Base-by-base conservation (phyloP, 2,329 filamentous ascomycete species). In the Thermomyces lanuginosus region DNA sequence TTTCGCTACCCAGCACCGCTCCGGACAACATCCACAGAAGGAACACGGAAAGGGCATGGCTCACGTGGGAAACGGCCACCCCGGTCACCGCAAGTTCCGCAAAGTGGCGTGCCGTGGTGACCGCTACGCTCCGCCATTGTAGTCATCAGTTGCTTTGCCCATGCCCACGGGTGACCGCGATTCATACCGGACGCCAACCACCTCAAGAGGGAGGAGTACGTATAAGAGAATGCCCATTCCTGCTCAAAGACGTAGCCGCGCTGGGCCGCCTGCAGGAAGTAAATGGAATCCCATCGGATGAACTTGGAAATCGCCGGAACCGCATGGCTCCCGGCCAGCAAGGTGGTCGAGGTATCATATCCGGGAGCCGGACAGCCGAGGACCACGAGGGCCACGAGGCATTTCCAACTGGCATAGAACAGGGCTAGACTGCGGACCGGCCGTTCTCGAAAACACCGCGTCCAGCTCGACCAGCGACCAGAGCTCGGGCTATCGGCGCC, bases 21-120 rank as follows among this genome's bases (percentile, higher is more conserved):
- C 61, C 45, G 2, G 74, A 69, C 12, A 92, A 66, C 30, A 60
- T 56, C 49, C 81, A 77, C 8, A 95, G 61, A 7, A 72, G 60
- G 21, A 92, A 38, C 8, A 78, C 75, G 3, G 84, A 82, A 20
- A 78, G 41, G 8, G 84, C 63, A 53, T 98, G 89, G 4, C 74
- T 69, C n/a, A 64, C 26, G 46, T 84, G 76, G 16, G 82, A 73
- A 17, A 92, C 63, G 18, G 70, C 81, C 13, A 75, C 55, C 9
- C 74, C 27, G 7, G 48, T 46, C 4, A 46, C 36, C 21, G 32
- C 40, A 15, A 30, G 30, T 28, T 21, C 18, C 16, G 27, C 4
- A 9, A 24, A 9, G 5, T n/a, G n/a, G n/a, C n/a, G n/a, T n/a
- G n/a, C n/a, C n/a, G n/a, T n/a, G n/a, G n/a, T n/a, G n/a, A n/a